Percentiles rank a stretch among this genome's conserved stretches.
Conservation (phyloP, 345 rosid genomes). For the Boechera retrofracta region DNA sequence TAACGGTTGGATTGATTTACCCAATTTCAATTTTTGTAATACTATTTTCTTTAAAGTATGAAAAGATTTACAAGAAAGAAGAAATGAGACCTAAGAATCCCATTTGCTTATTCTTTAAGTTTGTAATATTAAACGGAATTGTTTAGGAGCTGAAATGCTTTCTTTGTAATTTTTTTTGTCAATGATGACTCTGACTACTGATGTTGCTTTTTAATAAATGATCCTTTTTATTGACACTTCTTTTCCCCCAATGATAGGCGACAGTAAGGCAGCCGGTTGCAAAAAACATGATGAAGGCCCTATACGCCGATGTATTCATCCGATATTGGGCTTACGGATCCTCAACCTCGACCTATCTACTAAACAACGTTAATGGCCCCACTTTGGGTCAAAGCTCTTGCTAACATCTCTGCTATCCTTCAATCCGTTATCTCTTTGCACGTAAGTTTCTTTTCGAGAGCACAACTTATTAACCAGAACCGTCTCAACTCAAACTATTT, state of each 20-base stretch:
- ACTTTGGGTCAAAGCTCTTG: not conserved
- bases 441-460: not conserved
- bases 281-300: constrained; percentile 3
- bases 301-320: not conserved
- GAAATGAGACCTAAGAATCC: too few relatives aligned
- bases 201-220: too few relatives aligned
- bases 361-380: not conserved
- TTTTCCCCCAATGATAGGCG: not conserved
- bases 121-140: too few relatives aligned
- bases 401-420: not conserved
- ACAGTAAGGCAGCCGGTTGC: not conserved
- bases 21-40: too few relatives aligned
- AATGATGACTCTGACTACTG: too few relatives aligned
- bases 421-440: constrained; percentile 6
- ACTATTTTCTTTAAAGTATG: too few relatives aligned
- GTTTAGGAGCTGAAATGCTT: too few relatives aligned
- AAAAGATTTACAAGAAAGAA: too few relatives aligned
- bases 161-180: too few relatives aligned
- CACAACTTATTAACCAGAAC: not conserved
- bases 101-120: too few relatives aligned
- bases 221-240: not conserved
- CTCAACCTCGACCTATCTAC: not conserved
- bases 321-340: not conserved
- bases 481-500: not conserved
- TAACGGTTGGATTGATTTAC: too few relatives aligned